These are phyloP conservation scores for Penicillium canescens DNA, from an alignment of 495 filamentous ascomycete species.

Conservation along the genomic window DNA sequence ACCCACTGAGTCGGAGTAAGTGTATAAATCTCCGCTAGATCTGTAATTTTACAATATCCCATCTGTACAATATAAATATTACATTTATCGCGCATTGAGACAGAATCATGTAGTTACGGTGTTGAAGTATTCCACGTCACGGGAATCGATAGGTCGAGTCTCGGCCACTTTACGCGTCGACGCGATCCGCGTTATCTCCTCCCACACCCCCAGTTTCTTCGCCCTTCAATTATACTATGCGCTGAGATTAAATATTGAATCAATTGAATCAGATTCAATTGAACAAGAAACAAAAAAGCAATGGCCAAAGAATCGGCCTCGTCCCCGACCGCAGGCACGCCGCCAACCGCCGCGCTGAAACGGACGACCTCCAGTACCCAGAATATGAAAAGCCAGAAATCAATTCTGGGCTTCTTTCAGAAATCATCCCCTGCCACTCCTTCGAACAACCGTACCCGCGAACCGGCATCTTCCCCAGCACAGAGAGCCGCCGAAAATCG, in stretches of 20 bases:
- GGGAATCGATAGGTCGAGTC: conserved; percentile 9
- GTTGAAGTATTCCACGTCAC: background rate
- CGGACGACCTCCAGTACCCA: conserved; percentile 47
- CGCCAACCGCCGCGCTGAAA: conserved; percentile 40
- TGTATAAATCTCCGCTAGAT: conserved; percentile 17
- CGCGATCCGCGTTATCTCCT: conserved; percentile 31
- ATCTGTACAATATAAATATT: conserved; percentile 20
- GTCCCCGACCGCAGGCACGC: conserved; percentile 41
- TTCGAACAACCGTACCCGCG: conserved; percentile 28
- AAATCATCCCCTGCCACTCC: conserved; percentile 57
- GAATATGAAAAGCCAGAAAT: conserved; percentile 71
- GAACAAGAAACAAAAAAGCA: background rate
- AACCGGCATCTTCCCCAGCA: conserved; percentile 43
- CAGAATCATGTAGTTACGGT: background rate
- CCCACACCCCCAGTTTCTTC: conserved; percentile 1
- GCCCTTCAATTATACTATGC: conserved; percentile 1
- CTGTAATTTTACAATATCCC: conserved; percentile 19
- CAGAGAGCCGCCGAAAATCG: conserved; percentile 41
- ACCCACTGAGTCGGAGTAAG: conserved; percentile 6
- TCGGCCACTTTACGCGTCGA: conserved; percentile 44
- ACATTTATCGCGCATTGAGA: background rate
- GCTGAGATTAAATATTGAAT: background rate
- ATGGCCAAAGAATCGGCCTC: conserved; percentile 42
- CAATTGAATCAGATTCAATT: conserved; percentile 2
- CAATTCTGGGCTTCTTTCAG: conserved; percentile 84